These are phyloP conservation scores for Suillus brevipes DNA, from an alignment of 768 basidiomycete species.

Conservation along the genomic window DNA sequence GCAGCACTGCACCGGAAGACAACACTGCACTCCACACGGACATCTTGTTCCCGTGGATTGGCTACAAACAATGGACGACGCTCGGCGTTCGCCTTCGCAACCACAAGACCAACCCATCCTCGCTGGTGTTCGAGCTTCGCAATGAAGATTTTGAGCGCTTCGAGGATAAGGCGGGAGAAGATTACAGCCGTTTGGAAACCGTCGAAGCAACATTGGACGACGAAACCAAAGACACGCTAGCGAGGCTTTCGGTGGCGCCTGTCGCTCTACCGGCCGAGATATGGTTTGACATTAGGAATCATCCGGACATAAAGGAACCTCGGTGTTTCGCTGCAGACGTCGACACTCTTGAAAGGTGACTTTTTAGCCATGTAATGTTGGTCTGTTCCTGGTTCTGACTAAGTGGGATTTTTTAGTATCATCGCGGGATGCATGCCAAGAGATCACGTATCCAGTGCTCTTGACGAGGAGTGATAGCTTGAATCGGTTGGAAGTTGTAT, in stretches of 20 bases:
- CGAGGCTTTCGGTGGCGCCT: constrained; percentile 14
- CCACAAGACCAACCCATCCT: constrained; percentile 17
- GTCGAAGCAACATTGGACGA: constrained; percentile 4
- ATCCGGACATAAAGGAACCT: constrained; percentile 17
- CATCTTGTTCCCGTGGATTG: constrained; percentile 25
- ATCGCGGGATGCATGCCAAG: constrained; percentile 8
- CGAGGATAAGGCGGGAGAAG: constrained; percentile 15
- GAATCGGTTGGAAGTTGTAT: constrained; percentile 22
- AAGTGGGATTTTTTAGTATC: constrained; percentile 3
- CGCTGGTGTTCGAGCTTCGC: constrained; percentile 22
- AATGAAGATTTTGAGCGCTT: constrained; percentile 24
- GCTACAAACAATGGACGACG: constrained; percentile 25
- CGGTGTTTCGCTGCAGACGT: constrained; percentile 19
- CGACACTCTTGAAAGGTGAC: constrained; percentile 27
- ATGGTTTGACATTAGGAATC: constrained; percentile 29
- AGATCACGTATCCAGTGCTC: constrained; percentile 7
- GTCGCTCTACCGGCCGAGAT: constrained; percentile 20
- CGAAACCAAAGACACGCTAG: constrained; percentile 6
- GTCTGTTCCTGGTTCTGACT: constrained; percentile 4
- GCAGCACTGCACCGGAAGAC: background rate
- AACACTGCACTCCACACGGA: constrained; percentile 16
- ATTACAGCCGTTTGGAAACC: constrained; percentile 7
- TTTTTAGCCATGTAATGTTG: constrained; percentile 5
- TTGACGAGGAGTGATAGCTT: background rate
- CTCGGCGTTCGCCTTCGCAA: constrained; percentile 24